Conservation (phyloP, 2,329 filamentous ascomycete genomes). For the Teratosphaeria zuluensis region DNA sequence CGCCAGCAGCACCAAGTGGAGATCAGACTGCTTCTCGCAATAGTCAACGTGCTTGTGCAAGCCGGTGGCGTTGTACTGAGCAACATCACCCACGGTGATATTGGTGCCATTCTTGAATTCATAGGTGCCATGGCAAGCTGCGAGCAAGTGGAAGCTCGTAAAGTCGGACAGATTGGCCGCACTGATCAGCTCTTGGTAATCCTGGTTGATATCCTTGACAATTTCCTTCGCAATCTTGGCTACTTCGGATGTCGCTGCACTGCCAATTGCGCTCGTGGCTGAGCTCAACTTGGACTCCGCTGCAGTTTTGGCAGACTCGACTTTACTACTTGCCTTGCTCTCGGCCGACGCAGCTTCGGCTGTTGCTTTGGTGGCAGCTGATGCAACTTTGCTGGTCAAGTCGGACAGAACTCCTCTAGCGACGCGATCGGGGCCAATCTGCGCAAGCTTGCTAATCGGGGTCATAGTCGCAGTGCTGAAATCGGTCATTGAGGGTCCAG, state of each 20-base stretch:
- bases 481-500: not conserved
- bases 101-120: conserved; percentile 32
- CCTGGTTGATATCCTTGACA: conserved; percentile 28
- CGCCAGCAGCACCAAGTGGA: conserved; percentile 47
- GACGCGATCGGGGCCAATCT: not conserved
- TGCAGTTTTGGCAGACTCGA: conserved; percentile 13
- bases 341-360: conserved; percentile 10
- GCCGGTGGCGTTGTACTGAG: conserved; percentile 22
- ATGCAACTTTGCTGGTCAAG: conserved; percentile 8
- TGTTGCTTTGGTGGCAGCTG: not conserved
- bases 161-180: conserved; percentile 48
- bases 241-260: conserved; percentile 29
- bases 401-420: conserved; percentile 15
- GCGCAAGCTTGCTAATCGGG: conserved; percentile 4
- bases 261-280: conserved; percentile 13
- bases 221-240: conserved; percentile 31
- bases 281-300: conserved; percentile 14
- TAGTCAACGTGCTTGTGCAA: conserved; percentile 41
- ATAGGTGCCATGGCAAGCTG: conserved; percentile 46
- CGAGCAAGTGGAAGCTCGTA: conserved; percentile 51
- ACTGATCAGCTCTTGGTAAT: conserved; percentile 10
- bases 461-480: conserved; percentile 1
- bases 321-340: conserved; percentile 9
- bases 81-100: conserved; percentile 25
- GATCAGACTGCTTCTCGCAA: conserved; percentile 44